Conservation (phyloP, 2,329 filamentous ascomycete species). For the Colletotrichum theobromicola region DNA sequence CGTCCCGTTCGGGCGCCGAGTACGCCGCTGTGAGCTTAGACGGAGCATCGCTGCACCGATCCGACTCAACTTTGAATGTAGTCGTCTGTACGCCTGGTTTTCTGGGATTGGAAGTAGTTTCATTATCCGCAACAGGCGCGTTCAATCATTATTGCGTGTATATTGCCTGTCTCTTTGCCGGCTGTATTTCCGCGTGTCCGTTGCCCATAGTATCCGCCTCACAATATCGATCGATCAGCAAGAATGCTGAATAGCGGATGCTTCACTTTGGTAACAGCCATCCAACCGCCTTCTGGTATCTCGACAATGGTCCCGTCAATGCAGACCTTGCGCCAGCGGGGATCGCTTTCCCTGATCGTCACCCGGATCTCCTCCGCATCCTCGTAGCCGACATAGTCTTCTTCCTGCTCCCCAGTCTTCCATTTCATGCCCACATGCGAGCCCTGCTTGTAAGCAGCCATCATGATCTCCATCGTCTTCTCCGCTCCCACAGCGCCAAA, state of each 20-base stretch:
- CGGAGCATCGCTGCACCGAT: neutral
- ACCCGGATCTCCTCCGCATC: slow-evolving; percentile 72
- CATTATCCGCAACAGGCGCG: neutral
- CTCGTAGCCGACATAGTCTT: slow-evolving; percentile 71
- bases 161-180: neutral
- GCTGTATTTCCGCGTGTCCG: neutral
- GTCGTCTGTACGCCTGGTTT: neutral
- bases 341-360: slow-evolving; percentile 69
- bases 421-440: slow-evolving; percentile 58
- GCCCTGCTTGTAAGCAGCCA: slow-evolving; percentile 62
- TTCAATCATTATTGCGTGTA: neutral
- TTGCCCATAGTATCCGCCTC: neutral
- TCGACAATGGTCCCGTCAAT: slow-evolving; percentile 90
- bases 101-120: neutral
- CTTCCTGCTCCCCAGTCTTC: slow-evolving; percentile 54
- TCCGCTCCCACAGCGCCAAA: slow-evolving; percentile 72
- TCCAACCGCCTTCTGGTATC: slow-evolving; percentile 72
- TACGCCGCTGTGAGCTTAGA: neutral
- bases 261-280: slow-evolving; percentile 64
- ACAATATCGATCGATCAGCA: slow-evolving; percentile 34
- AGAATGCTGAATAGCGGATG: slow-evolving; percentile 48
- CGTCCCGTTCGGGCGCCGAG: neutral
- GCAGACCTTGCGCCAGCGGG: slow-evolving; percentile 83
- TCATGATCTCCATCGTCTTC: slow-evolving; percentile 80
- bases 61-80: neutral